Percentiles rank a stretch among this genome's conserved stretches.
phyloP scores from a whole-genome alignment of 441 rosid species.

The Eutrema salsugineum region DNA sequence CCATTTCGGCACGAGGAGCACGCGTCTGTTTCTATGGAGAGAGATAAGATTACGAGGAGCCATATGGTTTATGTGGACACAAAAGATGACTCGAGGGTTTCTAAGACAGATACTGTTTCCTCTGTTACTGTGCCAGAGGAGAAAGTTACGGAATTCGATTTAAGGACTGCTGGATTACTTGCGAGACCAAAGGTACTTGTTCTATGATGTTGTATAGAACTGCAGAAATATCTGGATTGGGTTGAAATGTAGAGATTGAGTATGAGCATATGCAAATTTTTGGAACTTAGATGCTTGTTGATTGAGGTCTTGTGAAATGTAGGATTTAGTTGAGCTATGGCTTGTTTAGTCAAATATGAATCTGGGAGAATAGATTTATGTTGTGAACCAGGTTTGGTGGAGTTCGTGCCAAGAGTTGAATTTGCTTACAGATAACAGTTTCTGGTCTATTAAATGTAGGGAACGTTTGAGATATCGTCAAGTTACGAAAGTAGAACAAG shows the following conservation, averaged over 20 bases:
- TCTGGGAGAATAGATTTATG: neutral
- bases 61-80: constrained; percentile 33
- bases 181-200: constrained; percentile 64
- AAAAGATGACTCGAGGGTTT: constrained; percentile 38
- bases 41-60: constrained; percentile 25
- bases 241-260: neutral
- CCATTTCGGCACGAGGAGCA: constrained; percentile 50
- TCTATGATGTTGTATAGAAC: neutral
- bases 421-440: neutral
- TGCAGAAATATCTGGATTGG: neutral
- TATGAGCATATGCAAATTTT: neutral
- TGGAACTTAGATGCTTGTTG: neutral
- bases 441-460: constrained; percentile 37
- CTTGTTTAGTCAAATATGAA: neutral
- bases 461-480: constrained; percentile 67
- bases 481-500: constrained; percentile 76
- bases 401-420: neutral
- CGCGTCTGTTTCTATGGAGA: neutral
- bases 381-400: neutral
- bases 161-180: constrained; percentile 47
- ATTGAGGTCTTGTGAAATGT: neutral
- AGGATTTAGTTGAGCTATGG: neutral
- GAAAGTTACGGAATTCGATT: constrained; percentile 48
- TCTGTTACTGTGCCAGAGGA: constrained; percentile 39
- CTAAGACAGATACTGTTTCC: constrained; percentile 34